Evolutionary conservation across 352 stramenopile genomes (phyloP), one percentile per base, ranked within the genome.

Genomic region (Phytophthora sojae): DNA sequence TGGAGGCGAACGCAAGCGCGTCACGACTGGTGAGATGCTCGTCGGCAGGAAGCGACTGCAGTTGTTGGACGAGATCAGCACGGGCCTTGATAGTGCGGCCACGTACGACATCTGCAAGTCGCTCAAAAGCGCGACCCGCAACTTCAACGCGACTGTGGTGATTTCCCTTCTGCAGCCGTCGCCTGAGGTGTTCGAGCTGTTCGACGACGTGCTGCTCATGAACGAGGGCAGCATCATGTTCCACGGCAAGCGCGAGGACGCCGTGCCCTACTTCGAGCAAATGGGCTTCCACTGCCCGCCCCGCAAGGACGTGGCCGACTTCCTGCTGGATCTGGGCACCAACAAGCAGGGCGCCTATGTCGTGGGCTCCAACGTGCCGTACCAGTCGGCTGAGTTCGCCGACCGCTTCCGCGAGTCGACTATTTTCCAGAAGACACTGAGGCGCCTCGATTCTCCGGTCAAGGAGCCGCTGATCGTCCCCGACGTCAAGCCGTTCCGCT

Each of bases 101-200:
- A 75, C 67, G 0, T 75, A 63, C 66, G 92, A 98, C 56, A 98
- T 99, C 62, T 86, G 91, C 58, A 89, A 94, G 53, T 77, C 90
- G 4, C 62, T 98, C 4, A 83, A 79, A 32, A 82, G 83, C 58
- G 69, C 80, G 2, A 83, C 81, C 0, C 61, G 69, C 15, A 81
- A 87, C 42, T 81, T 88, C 42, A 80, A 85, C 55, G 51, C 74
- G 6, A 91, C 79, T 2, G 71, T 86, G 11, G 76, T 88, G 6
- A 79, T 86, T 26, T 75, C 76, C 6, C 64, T 91, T 17, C 64
- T 81, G 2, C 83, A 87, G 57, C 74, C 79, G 6, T 75, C 80
- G 1, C 80, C 83, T 0, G 77, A 87, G 49, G 79, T 89, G 8
- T 83, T 88, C 25, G 83, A 86, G 57, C 71, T 89, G 21, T 88